Evolutionary conservation across 148 eudicot genomes (phyloP).

Genomic region (Silene uniflora): DNA sequence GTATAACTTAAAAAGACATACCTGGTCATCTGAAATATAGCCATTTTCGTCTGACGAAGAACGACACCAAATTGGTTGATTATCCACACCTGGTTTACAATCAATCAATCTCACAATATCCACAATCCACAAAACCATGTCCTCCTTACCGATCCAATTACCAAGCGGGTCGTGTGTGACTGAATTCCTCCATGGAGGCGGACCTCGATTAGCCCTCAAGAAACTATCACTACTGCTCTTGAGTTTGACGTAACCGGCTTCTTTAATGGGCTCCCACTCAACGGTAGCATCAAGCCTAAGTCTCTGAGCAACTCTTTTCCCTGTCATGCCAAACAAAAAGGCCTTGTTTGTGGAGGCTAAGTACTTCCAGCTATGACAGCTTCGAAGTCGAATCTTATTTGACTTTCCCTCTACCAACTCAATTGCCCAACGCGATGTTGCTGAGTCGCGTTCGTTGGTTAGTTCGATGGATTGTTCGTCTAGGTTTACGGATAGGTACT

Average conservation of each 20-base stretch:
- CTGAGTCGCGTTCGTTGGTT: constrained; percentile 9
- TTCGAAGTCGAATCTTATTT: constrained; percentile 23
- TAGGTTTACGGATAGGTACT: constrained; percentile 28
- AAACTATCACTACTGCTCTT: constrained; percentile 20
- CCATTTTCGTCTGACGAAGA: too few species aligned
- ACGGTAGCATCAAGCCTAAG: constrained; percentile 14
- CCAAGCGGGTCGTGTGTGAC: constrained; percentile 32
- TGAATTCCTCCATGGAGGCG: constrained; percentile 39
- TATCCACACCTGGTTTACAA: too few species aligned
- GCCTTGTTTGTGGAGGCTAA: constrained; percentile 24
- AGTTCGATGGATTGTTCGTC: constrained; percentile 25
- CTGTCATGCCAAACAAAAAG: constrained; percentile 28
- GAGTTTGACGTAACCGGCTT: constrained; percentile 21
- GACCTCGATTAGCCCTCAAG: constrained; percentile 23
- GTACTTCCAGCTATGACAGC: constrained; percentile 27
- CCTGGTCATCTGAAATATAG: too few species aligned
- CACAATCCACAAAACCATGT: too few species aligned
- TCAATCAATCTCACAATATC: too few species aligned
- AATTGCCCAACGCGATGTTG: constrained; percentile 23
- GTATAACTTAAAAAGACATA: too few species aligned
- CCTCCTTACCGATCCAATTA: constrained; percentile 17
- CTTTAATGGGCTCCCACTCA: constrained; percentile 33
- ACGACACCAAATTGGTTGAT: too few species aligned
- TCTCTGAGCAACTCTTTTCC: constrained; percentile 22
- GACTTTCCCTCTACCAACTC: constrained; percentile 25